phyloP scores from a whole-genome alignment of 2,329 filamentous ascomycete species.

The Berkeleyomyces rouxiae region DNA sequence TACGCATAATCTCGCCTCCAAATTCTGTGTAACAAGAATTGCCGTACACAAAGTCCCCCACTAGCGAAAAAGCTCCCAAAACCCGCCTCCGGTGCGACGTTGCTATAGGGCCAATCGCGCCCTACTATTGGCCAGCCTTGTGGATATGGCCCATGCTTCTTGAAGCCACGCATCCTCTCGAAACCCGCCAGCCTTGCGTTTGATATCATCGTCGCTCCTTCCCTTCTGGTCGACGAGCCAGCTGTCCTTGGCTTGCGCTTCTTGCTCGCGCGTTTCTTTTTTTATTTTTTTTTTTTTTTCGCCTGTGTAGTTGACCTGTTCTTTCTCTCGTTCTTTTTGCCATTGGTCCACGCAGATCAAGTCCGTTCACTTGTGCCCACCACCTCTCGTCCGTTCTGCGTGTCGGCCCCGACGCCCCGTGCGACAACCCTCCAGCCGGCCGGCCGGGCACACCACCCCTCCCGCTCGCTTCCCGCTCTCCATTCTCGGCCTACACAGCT shows the following conservation, averaged over 20 bases:
- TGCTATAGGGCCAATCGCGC: neutral
- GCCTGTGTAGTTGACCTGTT: too few species aligned
- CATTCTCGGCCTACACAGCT: neutral
- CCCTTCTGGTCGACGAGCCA: neutral
- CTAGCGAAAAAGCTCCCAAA: neutral
- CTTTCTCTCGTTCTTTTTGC: too few species aligned
- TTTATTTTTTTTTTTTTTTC: neutral
- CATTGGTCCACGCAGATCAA: too few species aligned
- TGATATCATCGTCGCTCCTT: neutral
- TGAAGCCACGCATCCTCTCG: constrained; percentile 6
- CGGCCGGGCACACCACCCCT: too few species aligned
- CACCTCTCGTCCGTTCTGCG: too few species aligned
- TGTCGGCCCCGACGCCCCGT: too few species aligned
- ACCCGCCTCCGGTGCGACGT: neutral
- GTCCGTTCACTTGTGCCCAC: too few species aligned
- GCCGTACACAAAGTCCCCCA: neutral
- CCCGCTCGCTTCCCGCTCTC: too few species aligned
- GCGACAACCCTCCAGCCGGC: too few species aligned
- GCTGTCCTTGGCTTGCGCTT: neutral
- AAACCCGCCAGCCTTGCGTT: constrained; percentile 1
- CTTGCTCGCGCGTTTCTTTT: neutral
- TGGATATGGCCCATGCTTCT: neutral
- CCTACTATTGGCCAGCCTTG: constrained; percentile 4
- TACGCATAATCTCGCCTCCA: neutral
- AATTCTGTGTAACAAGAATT: neutral